Evolutionary conservation across 768 basidiomycete species (phyloP).

Genomic region (Suillus brevipes): DNA sequence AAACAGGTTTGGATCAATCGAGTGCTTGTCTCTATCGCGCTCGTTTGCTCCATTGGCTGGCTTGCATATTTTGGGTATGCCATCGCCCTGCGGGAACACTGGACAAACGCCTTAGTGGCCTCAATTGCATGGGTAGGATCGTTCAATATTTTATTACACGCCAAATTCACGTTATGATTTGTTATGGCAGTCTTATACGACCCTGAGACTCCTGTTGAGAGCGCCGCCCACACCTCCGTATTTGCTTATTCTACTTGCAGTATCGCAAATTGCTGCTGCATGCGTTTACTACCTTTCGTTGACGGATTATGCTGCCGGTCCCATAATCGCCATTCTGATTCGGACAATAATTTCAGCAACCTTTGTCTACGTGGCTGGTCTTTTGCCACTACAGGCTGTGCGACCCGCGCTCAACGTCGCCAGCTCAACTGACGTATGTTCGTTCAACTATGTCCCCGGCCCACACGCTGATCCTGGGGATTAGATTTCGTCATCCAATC

Average conservation of each 20-base stretch:
- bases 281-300: conserved; percentile 39
- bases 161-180: conserved; percentile 10
- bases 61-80: conserved; percentile 42
- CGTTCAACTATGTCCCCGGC: conserved; percentile 19
- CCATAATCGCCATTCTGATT: conserved; percentile 26
- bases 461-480: conserved; percentile 11
- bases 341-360: conserved; percentile 36
- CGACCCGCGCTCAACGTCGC: conserved; percentile 53
- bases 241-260: conserved; percentile 44
- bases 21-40: conserved; percentile 38
- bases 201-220: conserved; percentile 38
- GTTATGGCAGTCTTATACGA: conserved; percentile 42
- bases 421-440: conserved; percentile 42
- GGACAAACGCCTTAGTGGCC: conserved; percentile 33
- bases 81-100: conserved; percentile 26
- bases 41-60: conserved; percentile 43
- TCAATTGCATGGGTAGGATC: conserved; percentile 52
- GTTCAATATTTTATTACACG: conserved; percentile 7
- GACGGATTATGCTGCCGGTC: conserved; percentile 14
- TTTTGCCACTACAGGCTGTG: conserved; percentile 49
- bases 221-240: conserved; percentile 56
- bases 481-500: conserved; percentile 49
- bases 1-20: conserved; percentile 31
- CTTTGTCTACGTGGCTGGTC: conserved; percentile 55
- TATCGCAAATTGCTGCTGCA: conserved; percentile 36